Conservation (phyloP, 140 eudicot genomes). For the Oenanthe javanica region DNA sequence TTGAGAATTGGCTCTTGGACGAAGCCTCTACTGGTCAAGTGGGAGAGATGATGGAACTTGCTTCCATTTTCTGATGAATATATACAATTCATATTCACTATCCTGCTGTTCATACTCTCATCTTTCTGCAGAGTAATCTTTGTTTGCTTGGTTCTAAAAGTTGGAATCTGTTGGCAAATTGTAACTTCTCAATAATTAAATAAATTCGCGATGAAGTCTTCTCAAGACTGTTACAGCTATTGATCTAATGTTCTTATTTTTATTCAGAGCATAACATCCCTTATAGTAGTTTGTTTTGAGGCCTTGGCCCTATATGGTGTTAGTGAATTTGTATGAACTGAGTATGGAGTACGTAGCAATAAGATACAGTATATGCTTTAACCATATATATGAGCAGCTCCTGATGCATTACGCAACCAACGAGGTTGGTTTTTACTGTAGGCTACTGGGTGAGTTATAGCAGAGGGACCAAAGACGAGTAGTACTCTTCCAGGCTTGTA, state of each 20-base stretch:
- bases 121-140: not conserved
- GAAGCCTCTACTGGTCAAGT: conserved; percentile 11
- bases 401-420: not conserved
- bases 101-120: not conserved
- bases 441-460: not conserved
- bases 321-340: too few species aligned
- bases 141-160: conserved; percentile 12
- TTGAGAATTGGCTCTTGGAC: conserved; percentile 17
- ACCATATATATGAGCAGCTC: not conserved
- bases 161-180: conserved; percentile 8
- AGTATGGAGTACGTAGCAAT: too few species aligned
- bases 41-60: conserved; percentile 15
- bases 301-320: not conserved
- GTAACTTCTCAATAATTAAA: not conserved
- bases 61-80: conserved; percentile 13
- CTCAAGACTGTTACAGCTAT: not conserved
- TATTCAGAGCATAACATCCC: not conserved
- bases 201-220: not conserved
- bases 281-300: too few species aligned
- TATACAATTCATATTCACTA: not conserved
- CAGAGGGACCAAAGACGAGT: not conserved
- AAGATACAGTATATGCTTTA: not conserved
- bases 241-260: too few species aligned
- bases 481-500: not conserved
- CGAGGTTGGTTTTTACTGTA: not conserved